Evolutionary conservation across 1,139 yeast species (phyloP).

Genomic region (Groenewaldozyma sp.): DNA sequence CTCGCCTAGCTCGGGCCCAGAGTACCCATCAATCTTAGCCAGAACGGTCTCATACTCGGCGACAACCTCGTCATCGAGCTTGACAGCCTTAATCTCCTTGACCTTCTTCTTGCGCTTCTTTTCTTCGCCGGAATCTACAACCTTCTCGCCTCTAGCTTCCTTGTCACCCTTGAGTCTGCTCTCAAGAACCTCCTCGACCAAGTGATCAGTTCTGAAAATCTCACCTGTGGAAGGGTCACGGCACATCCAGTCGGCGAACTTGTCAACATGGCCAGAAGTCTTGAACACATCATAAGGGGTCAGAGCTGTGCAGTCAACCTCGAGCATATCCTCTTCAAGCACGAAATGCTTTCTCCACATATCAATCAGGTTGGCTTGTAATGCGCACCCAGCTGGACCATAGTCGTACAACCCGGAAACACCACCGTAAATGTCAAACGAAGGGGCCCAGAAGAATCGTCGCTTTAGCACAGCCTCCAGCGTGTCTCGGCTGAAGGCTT

Average conservation of each 20-base stretch:
- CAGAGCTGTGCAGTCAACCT: conserved; percentile 95
- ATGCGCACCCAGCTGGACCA: conserved; percentile 99
- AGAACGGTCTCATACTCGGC: conserved; percentile 75
- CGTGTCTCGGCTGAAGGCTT: conserved; percentile 63
- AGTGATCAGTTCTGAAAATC: conserved; percentile 96
- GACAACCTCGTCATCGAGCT: conserved; percentile 71
- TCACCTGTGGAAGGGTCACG: conserved; percentile 93
- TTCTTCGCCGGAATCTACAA: conserved; percentile 52
- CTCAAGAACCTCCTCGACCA: conserved; percentile 95
- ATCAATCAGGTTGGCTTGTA: conserved; percentile 91
- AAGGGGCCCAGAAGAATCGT: conserved; percentile 94
- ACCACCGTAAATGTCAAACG: conserved; percentile 97
- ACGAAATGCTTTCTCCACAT: conserved; percentile 97
- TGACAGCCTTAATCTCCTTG: conserved; percentile 90
- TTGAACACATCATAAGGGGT: conserved; percentile 96
- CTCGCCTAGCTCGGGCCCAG: conserved; percentile 88
- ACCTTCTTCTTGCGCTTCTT: conserved; percentile 75
- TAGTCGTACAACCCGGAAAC: conserved; percentile 96
- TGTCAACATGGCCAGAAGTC: conserved; percentile 98
- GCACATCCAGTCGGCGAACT: conserved; percentile 99
- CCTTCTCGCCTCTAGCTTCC: conserved; percentile 77
- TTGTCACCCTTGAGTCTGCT: conserved; percentile 92
- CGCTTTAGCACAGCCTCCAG: conserved; percentile 88
- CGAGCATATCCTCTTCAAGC: conserved; percentile 97
- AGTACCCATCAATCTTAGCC: conserved; percentile 87